A percentile compares a stretch with the other conserved stretches of the same genome.
phyloP scores from a whole-genome alignment of 371 early-diverging fungal genomes.

The Apophysomyces trapeziformis region DNA sequence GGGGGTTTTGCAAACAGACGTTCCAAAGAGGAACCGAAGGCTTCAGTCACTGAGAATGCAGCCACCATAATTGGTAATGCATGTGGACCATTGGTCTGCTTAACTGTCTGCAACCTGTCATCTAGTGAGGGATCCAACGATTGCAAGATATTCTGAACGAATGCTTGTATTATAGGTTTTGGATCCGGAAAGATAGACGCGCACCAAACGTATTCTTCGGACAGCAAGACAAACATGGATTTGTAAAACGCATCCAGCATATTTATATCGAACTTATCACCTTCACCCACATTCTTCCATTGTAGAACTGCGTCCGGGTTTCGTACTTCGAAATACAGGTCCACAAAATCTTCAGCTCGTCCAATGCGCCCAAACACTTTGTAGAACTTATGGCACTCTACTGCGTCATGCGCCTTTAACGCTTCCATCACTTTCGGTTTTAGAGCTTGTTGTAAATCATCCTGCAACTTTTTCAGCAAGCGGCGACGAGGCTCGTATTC shows the following conservation, averaged over 20 bases:
- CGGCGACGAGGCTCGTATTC: constrained; percentile 65
- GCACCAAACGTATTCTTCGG: constrained; percentile 68
- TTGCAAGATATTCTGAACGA: constrained; percentile 58
- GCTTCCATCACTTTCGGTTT: constrained; percentile 55
- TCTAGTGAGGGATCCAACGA: constrained; percentile 64
- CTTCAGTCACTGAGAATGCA: constrained; percentile 54
- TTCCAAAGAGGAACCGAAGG: constrained; percentile 61
- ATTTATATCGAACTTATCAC: constrained; percentile 27
- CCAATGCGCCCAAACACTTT: constrained; percentile 62
- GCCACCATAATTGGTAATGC: constrained; percentile 40
- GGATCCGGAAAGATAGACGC: constrained; percentile 65
- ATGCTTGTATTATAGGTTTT: constrained; percentile 48
- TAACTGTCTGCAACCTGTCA: constrained; percentile 29
- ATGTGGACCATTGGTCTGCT: constrained; percentile 36
- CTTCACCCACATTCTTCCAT: constrained; percentile 22
- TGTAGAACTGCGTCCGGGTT: constrained; percentile 20
- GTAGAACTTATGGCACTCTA: constrained; percentile 54
- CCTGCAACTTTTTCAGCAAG: constrained; percentile 55
- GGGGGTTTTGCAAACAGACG: constrained; percentile 53
- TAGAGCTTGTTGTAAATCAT: constrained; percentile 60
- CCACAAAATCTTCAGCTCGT: constrained; percentile 59
- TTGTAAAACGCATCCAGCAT: constrained; percentile 52
- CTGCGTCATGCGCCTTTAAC: constrained; percentile 57
- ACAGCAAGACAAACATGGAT: constrained; percentile 50
- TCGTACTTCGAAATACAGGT: constrained; percentile 59